Evolutionary conservation across 2,329 filamentous ascomycete species (phyloP), one percentile per base, ranked within the genome.

Genomic region (Lasiodiplodia theobromae): DNA sequence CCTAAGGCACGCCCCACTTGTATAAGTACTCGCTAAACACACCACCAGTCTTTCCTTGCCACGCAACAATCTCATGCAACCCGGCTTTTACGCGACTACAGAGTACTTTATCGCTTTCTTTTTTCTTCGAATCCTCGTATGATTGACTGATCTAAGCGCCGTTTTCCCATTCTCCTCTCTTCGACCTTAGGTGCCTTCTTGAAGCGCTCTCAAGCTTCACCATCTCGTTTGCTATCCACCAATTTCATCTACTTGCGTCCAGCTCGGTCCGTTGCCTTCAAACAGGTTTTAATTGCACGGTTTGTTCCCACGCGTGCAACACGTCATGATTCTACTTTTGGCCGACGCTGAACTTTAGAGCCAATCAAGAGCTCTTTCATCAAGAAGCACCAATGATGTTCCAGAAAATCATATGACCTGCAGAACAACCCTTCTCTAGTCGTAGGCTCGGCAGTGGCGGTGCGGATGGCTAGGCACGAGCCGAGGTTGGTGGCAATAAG

Each of bases 401-500:
- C 28, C 31, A 47, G 57, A 31, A 25, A 60, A 60, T 47, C 10
- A 37, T 57, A 37, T 23, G 57, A 51, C 64, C 64, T 66, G 37
- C 51, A 56, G 40, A 34, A 44, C 12, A 38, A 28, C 18, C 23
- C 37, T n/a, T 38, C 16, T 28, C 21, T 14, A 38, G 37, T 12
- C 23, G 40, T 34, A 53, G 47, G 14, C 56, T 4, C 21, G 51
- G 37, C 53, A 23, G 64, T 66, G 64, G 64, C 64, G 63, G 64
- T 66, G 64, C 64, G 64, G 64, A 28, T 57, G 38, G 52, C 64
- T 66, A 51, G 23, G 14, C 14, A 21, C 37, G 37, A 56, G 44
- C 64, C 64, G 64, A 66, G 64, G 64, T 57, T 66, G 52, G 64
- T 40, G 53, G 37, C 64, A 66, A 66, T 56, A 66, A 66, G 64